Conservation (phyloP, 371 early-diverging fungal species). For the Rhizomucor miehei region DNA sequence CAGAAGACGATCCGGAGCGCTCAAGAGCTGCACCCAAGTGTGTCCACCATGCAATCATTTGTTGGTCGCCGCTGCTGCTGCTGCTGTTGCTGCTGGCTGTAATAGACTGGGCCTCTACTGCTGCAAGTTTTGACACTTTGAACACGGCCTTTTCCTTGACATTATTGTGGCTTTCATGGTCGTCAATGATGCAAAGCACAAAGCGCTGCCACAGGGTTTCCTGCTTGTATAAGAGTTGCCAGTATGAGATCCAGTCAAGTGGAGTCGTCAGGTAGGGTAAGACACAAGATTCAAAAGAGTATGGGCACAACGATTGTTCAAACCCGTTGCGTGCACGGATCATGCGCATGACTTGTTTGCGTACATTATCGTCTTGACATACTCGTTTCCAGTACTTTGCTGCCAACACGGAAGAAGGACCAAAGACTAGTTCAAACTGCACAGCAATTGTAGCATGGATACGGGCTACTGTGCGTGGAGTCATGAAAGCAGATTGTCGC, state of each 20-base stretch:
- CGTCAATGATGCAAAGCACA: background rate
- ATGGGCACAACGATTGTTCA: conserved; percentile 10
- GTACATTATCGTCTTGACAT: background rate
- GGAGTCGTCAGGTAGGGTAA: conserved; percentile 34
- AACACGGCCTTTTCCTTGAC: too few relatives aligned
- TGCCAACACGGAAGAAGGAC: conserved; percentile 9
- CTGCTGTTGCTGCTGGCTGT: too few relatives aligned
- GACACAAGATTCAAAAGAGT: conserved; percentile 32
- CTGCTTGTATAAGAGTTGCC: conserved; percentile 23
- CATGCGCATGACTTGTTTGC: conserved; percentile 11
- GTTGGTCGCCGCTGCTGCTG: too few relatives aligned
- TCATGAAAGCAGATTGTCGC: conserved; percentile 12
- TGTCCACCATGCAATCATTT: too few relatives aligned
- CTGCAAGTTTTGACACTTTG: too few relatives aligned
- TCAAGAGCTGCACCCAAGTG: too few relatives aligned
- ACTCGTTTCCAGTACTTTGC: conserved; percentile 1
- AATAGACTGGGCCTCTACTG: too few relatives aligned
- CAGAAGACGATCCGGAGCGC: too few relatives aligned
- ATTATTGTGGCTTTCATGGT: too few relatives aligned
- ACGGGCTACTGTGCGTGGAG: conserved; percentile 27
- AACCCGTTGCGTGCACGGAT: conserved; percentile 5
- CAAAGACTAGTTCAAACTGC: conserved; percentile 30
- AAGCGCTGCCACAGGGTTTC: conserved; percentile 21
- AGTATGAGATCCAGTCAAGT: conserved; percentile 30
- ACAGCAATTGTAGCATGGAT: conserved; percentile 32